These are phyloP conservation scores for Paecilomyces dactylethromorphus DNA, from an alignment of 2,329 filamentous ascomycete species.

Conservation along the genomic window DNA sequence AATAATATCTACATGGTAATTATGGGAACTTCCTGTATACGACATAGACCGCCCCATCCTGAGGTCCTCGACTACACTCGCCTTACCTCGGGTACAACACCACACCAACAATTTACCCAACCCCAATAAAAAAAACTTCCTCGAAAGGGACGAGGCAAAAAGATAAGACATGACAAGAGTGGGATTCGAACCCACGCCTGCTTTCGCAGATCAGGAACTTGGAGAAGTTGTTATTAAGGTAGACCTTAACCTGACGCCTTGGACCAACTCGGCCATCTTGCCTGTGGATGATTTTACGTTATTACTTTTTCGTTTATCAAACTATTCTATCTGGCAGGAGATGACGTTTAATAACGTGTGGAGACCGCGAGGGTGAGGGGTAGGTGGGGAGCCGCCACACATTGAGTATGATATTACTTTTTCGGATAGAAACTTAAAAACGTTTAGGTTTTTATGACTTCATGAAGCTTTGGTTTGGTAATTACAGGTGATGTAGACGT, in stretches of 20 bases:
- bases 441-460: no score
- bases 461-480: no score
- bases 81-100: no score
- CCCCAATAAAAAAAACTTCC: not conserved
- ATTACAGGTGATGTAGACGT: no score
- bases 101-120: no score
- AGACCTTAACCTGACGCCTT: conserved; percentile 28
- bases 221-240: not conserved
- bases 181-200: not conserved
- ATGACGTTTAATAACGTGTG: no score
- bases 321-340: no score
- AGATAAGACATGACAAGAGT: not conserved
- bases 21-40: no score
- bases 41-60: no score
- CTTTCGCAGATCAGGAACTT: not conserved
- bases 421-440: no score
- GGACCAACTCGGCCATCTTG: conserved; percentile 31
- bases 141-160: not conserved
- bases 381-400: not conserved
- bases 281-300: conserved; percentile 6
- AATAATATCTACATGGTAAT: no score
- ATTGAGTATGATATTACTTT: not conserved
- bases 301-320: not conserved
- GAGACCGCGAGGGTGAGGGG: not conserved
- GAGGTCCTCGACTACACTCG: no score